Evolutionary conservation across 352 stramenopile genomes (phyloP).

Genomic region (Thraustochytrium sp.): DNA sequence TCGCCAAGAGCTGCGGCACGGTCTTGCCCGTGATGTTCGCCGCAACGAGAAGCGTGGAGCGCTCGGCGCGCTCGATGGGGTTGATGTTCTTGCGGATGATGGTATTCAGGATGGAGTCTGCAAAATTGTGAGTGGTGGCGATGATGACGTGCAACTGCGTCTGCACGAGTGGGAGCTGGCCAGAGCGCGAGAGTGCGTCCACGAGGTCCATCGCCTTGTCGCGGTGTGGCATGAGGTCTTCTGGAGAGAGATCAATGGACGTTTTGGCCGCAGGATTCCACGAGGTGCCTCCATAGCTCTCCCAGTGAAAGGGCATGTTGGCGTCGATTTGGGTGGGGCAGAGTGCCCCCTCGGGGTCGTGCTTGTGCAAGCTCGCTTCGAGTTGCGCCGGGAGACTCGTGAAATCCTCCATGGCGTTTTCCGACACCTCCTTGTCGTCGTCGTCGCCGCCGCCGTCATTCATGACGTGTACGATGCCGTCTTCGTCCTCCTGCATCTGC

Average conservation of each 20-base stretch:
- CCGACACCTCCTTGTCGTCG: too few relatives aligned
- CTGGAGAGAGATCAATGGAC: conserved; percentile 45
- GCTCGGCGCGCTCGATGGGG: too few relatives aligned
- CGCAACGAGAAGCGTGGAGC: too few relatives aligned
- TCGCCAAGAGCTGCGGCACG: too few relatives aligned
- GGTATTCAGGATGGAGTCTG: conserved; percentile 61
- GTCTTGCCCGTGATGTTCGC: too few relatives aligned
- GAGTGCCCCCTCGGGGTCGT: conserved; percentile 52
- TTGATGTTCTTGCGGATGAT: conserved; percentile 60
- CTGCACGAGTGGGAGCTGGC: conserved; percentile 55
- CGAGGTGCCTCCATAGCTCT: conserved; percentile 56
- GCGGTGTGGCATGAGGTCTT: conserved; percentile 53
- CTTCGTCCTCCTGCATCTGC: conserved; percentile 51
- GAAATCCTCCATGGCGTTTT: too few relatives aligned
- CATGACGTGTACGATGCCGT: too few relatives aligned
- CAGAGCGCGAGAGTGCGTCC: conserved; percentile 60
- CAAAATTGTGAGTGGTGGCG: conserved; percentile 62
- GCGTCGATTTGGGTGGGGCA: conserved; percentile 60
- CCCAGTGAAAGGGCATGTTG: conserved; percentile 53
- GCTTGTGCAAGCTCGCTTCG: conserved; percentile 55
- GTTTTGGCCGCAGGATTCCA: neutral
- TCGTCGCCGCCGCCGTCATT: too few relatives aligned
- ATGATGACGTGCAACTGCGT: conserved; percentile 64
- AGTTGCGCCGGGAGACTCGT: conserved; percentile 59
- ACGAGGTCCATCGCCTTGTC: conserved; percentile 66